Conservation (phyloP, 2,329 filamentous ascomycete species). For the Claviceps purpurea region DNA sequence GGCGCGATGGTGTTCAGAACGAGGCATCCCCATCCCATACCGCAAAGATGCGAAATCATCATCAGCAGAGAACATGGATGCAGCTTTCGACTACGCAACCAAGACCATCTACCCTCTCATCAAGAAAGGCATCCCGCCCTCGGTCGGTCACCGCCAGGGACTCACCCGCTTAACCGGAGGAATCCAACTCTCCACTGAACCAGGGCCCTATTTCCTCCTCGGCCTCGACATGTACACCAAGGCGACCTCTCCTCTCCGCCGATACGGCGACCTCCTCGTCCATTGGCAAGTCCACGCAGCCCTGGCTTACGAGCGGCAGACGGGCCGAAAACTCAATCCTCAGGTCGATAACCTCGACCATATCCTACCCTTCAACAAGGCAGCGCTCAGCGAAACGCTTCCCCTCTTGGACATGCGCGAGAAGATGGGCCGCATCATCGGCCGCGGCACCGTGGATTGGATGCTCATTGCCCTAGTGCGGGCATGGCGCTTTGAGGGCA, state of each 20-base stretch:
- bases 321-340: constrained; percentile 13
- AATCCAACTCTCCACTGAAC: constrained; percentile 36
- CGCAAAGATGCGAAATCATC: constrained; percentile 32
- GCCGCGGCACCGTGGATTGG: constrained; percentile 37
- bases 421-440: constrained; percentile 32
- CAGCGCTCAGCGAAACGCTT: constrained; percentile 30
- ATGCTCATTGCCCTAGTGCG: constrained; percentile 46
- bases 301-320: constrained; percentile 31
- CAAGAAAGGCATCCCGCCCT: constrained; percentile 19
- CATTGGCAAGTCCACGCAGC: constrained; percentile 55
- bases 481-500: constrained; percentile 42
- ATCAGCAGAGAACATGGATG: constrained; percentile 19
- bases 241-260: constrained; percentile 52
- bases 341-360: constrained; percentile 15
- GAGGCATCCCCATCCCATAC: constrained; percentile 46
- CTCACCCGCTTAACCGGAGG: constrained; percentile 27
- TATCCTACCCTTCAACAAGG: constrained; percentile 33
- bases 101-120: constrained; percentile 22
- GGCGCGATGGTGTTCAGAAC: constrained; percentile 45
- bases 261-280: constrained; percentile 47
- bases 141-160: constrained; percentile 15
- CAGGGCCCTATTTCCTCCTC: constrained; percentile 42
- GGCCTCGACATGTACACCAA: constrained; percentile 49
- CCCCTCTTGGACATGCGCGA: constrained; percentile 39
- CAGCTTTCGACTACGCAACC: constrained; percentile 23